phyloP scores from a whole-genome alignment of 768 basidiomycete species.

The Collybia sordida region DNA sequence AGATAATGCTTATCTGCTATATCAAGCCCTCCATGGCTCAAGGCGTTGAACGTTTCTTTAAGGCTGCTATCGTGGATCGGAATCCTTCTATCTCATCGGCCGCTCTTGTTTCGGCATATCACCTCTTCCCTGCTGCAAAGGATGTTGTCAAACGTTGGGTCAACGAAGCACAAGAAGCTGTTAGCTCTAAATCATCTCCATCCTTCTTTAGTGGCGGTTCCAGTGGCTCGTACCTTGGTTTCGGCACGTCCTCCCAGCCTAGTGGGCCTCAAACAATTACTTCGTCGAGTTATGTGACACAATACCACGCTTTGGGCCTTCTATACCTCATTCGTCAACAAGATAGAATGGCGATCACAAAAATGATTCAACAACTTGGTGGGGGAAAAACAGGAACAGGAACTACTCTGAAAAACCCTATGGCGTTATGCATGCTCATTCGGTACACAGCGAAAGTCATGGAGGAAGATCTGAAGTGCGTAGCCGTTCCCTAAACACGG shows the following conservation, averaged over 20 bases:
- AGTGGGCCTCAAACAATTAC: slow-evolving; percentile 75
- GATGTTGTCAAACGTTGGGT: slow-evolving; percentile 99
- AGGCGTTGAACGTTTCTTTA: slow-evolving; percentile 98
- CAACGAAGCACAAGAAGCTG: slow-evolving; percentile 97
- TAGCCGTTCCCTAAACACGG: slow-evolving; percentile 7
- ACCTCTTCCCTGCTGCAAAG: slow-evolving; percentile 90
- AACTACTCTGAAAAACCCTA: slow-evolving; percentile 87
- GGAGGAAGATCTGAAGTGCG: slow-evolving; percentile 98
- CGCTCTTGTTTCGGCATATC: slow-evolving; percentile 95
- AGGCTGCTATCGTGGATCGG: slow-evolving; percentile 96
- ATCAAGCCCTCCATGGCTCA: slow-evolving; percentile 96
- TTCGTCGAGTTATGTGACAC: slow-evolving; percentile 90
- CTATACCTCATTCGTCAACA: slow-evolving; percentile 95
- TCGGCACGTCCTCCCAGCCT: slow-evolving; percentile 55
- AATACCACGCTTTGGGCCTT: slow-evolving; percentile 95
- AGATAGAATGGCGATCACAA: slow-evolving; percentile 98
- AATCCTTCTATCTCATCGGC: slow-evolving; percentile 95
- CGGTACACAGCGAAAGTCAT: slow-evolving; percentile 98
- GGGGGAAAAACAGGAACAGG: slow-evolving; percentile 84
- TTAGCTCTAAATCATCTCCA: slow-evolving; percentile 80
- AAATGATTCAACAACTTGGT: slow-evolving; percentile 98
- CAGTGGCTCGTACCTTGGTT: slow-evolving; percentile 69
- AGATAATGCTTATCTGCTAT: slow-evolving; percentile 5
- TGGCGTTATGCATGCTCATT: slow-evolving; percentile 98
- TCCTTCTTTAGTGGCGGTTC: slow-evolving; percentile 61